Evolutionary conservation across 2,329 filamentous ascomycete species (phyloP), one percentile per base, ranked within the genome.

Genomic region (Aspergillus sp.): DNA sequence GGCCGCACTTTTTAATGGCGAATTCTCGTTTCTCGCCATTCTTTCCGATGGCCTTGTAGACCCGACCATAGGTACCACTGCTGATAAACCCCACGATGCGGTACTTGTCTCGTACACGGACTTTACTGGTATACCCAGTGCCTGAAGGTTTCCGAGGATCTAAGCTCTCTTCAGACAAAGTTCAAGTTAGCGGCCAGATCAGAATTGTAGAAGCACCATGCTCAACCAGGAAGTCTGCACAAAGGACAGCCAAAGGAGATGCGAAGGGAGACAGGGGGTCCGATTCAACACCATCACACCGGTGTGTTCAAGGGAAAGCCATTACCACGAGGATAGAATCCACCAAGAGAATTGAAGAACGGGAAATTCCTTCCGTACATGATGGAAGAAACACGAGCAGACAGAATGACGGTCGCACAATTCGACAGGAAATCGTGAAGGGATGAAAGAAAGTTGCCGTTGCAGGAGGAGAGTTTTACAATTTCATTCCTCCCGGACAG

Each of bases 61-160:
- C 94, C 30, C 94, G 87, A 33, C 94, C 94, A 82, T 99, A 99
- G 14, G 94, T 99, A 44, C 94, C 94, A 62, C 90, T 96, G 69
- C 90, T 96, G 64, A 99, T 99, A 79, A 99, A 99, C 41, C 94
- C 94, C 51, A 99, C 87, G 64, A 99, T 94, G 64, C 94, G 91
- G 75, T 97, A 99, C 61, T 89, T 88, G 73, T 97, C 93, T 54
- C 88, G 87, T 52, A 97, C 90, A 57, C 90, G 87, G 58, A 94
- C 89, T 73, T 96, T 96, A 69, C 77, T 82, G 46, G 78, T 79
- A 64, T 86, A 86, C 32, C 71, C 74, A 57, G 73, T 73, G 22
- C 74, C 70, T 48, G 78, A 69, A 60, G 78, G 73, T 55, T 68
- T 74, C 53, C 71, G 69, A 17, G 64, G 54, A 45, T 73, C 70